Percentiles rank a stretch among this genome's conserved stretches.
Conservation (phyloP, 495 filamentous ascomycete species). For the Lophiotrema nucula region DNA sequence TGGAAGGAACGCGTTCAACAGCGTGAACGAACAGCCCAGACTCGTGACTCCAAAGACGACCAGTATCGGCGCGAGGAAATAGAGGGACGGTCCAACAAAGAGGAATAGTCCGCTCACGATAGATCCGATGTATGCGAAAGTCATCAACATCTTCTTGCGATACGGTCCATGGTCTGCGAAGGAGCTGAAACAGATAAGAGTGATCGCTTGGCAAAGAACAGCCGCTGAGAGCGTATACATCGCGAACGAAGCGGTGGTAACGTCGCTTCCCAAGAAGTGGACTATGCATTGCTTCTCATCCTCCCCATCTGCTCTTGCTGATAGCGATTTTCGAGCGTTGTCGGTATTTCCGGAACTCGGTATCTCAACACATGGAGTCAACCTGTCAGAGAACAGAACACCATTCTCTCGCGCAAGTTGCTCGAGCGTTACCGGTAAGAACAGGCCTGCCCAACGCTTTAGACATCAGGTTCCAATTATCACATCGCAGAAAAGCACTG, state of each 20-base stretch:
- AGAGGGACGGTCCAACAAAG: conserved; percentile 64
- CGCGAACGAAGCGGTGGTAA: conserved; percentile 55
- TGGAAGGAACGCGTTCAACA: conserved; percentile 54
- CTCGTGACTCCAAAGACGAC: conserved; percentile 63
- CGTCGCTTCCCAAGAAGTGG: conserved; percentile 45
- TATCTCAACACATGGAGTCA: conserved; percentile 57
- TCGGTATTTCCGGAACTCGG: not conserved
- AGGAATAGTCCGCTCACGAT: conserved; percentile 80
- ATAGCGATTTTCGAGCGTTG: not conserved
- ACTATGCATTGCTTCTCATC: conserved; percentile 48
- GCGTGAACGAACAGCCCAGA: conserved; percentile 53
- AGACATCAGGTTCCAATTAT: not conserved
- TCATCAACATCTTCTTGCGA: conserved; percentile 76
- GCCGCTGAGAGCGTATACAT: conserved; percentile 57
- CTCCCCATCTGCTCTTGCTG: not conserved
- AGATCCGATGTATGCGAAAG: conserved; percentile 76
- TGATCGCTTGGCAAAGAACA: conserved; percentile 54
- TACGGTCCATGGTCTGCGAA: conserved; percentile 58
- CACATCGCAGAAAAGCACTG: not conserved
- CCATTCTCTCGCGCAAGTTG: conserved; percentile 87
- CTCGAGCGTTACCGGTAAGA: conserved; percentile 83
- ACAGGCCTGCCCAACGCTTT: conserved; percentile 24
- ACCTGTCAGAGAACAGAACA: conserved; percentile 72
- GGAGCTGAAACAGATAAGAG: conserved; percentile 53
- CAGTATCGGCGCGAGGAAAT: conserved; percentile 71